Percentiles rank a stretch among this genome's conserved stretches.
phyloP scores from a whole-genome alignment of 1,284 basidiomycete genomes.

The Trametes versicolor region DNA sequence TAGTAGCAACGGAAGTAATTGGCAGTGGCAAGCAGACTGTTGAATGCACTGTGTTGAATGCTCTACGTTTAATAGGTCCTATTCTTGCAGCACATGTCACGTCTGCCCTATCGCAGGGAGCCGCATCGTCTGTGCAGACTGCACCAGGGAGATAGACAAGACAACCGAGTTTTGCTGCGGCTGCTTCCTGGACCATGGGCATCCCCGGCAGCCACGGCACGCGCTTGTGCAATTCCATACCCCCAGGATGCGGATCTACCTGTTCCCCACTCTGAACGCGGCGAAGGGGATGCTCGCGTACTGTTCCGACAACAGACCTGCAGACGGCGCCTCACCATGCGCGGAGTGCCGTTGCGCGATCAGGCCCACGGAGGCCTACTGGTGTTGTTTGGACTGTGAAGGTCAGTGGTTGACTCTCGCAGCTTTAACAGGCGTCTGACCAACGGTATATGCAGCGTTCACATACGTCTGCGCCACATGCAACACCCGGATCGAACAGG shows the following conservation, averaged over 20 bases:
- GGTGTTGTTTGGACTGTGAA: conserved; percentile 1
- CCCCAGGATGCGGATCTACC: neutral
- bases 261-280: neutral
- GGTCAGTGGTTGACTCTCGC: neutral
- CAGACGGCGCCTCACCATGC: neutral
- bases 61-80: no score
- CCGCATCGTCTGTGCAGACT: neutral
- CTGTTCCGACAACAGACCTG: neutral
- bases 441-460: neutral
- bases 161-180: neutral
- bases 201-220: neutral
- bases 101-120: neutral
- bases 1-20: no score
- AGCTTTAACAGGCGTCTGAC: neutral
- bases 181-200: neutral
- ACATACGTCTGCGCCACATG: neutral
- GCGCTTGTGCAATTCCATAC: neutral
- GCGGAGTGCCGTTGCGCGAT: neutral
- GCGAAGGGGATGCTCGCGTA: neutral
- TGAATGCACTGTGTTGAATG: no score
- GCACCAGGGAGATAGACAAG: neutral
- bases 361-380: neutral
- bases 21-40: no score
- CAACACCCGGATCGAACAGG: neutral
- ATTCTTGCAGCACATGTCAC: conserved; percentile 2